Base-by-base conservation (phyloP, 192 early-diverging fungal species). In the Coemansia aciculifera region DNA sequence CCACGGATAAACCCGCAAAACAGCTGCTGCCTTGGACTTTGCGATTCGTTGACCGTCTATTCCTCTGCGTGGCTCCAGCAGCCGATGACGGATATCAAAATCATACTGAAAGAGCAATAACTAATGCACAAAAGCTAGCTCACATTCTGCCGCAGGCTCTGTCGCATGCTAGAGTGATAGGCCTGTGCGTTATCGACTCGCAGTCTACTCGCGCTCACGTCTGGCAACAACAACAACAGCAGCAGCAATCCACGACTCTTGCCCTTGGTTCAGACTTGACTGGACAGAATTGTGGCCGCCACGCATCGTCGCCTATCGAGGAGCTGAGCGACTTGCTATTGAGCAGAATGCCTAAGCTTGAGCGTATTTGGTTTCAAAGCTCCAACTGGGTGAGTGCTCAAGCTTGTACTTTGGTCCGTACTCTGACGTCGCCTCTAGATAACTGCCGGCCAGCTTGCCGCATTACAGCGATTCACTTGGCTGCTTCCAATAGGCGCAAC, bases 291-390 rank as follows among this genome's bases (percentile, higher is more conserved):
- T 27, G 46, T 21, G n/a, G 8, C n/a, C n/a, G 46, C 51, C 12
- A 5, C 12, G 3, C 11, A 29, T 29, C 12, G 27, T 31, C 51
- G 27, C 51, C 23, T 5, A 23, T 27, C 24, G 51, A 29, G 51
- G 15, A 49, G n/a, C 21, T 73, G 13, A 60, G 51, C 10, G 9
- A 34, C 12, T 17, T 23, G 5, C 38, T 73, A 2, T 39, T 32
- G n/a, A 3, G 9, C 3, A 11, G 12, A 12, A 1, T 73, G 24
- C 71, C 71, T 6, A 11, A 19, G 9, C 40, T 63, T 5, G 5
- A 40, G 51, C 23, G 27, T 9, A 49, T 78, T 19, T 78, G 76
- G 71, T 29, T 78, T 29, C 76, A 78, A 31, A 66, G 59, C 54
- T 39, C 60, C 3, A 65, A 52, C 51, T 8, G 12, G 31, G 5